Conservation (phyloP, 345 rosid species). For the Chamaenerion angustifolium region DNA sequence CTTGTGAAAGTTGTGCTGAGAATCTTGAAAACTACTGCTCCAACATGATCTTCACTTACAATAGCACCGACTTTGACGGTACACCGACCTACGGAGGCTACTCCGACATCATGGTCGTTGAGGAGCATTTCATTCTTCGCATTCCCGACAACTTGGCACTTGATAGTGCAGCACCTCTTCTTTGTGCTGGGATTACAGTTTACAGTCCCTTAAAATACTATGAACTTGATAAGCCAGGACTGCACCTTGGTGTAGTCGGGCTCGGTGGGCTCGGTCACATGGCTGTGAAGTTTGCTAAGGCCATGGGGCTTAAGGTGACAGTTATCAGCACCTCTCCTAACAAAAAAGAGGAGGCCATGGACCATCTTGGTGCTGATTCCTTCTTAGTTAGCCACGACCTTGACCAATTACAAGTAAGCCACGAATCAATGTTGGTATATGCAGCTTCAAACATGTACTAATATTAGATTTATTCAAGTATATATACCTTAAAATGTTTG, state of each 20-base stretch:
- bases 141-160: constrained; percentile 29
- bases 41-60: constrained; percentile 20
- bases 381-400: constrained; percentile 24
- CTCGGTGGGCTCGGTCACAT: constrained; percentile 41
- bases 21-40: constrained; percentile 44
- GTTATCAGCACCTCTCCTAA: constrained; percentile 25
- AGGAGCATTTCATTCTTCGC: constrained; percentile 25
- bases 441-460: neutral
- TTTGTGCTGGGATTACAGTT: constrained; percentile 31
- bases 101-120: constrained; percentile 15
- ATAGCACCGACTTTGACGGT: constrained; percentile 25
- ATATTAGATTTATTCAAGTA: no score
- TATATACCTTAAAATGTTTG: neutral
- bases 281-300: constrained; percentile 35
- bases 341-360: constrained; percentile 31
- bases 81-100: constrained; percentile 28
- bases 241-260: constrained; percentile 28
- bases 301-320: constrained; percentile 28
- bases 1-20: constrained; percentile 30
- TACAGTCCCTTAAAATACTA: constrained; percentile 28
- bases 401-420: constrained; percentile 60
- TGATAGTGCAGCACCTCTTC: constrained; percentile 26
- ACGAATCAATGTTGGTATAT: neutral
- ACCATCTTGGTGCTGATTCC: constrained; percentile 20
- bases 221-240: constrained; percentile 31